Percentiles rank a stretch among this genome's conserved stretches.
Conservation (phyloP, 1,139 yeast species). For the Pichia terricola region DNA sequence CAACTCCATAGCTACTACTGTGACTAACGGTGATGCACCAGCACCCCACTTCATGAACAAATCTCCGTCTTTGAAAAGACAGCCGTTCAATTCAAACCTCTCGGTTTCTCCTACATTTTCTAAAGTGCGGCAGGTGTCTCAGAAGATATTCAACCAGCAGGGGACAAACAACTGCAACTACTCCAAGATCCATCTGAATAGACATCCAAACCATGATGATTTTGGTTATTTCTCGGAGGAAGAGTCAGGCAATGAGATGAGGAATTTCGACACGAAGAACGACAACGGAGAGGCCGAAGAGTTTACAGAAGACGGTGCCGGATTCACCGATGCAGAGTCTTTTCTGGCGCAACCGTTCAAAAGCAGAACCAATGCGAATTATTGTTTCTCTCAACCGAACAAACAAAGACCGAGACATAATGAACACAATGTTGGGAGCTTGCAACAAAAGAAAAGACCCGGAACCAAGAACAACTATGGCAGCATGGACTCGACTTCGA, state of each 20-base stretch:
- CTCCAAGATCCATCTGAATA: slow-evolving; percentile 8
- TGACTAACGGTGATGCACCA: slow-evolving; percentile 4
- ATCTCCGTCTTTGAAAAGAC: slow-evolving; percentile 8
- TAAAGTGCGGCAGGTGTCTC: slow-evolving; percentile 11
- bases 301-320: slow-evolving; percentile 13
- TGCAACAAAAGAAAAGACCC: neutral
- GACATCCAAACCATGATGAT: slow-evolving; percentile 1
- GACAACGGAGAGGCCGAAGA: slow-evolving; percentile 10
- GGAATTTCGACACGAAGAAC: neutral
- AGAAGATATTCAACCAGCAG: slow-evolving; percentile 4
- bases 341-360: slow-evolving; percentile 16
- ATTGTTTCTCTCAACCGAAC: neutral
- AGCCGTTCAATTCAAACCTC: neutral
- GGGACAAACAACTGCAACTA: neutral
- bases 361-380: neutral
- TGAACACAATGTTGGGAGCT: neutral
- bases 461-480: slow-evolving; percentile 4
- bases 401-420: neutral
- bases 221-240: neutral
- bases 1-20: slow-evolving; percentile 7
- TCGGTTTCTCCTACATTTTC: slow-evolving; percentile 7
- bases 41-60: neutral
- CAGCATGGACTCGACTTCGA: neutral
- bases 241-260: neutral
- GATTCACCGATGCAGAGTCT: slow-evolving; percentile 18